phyloP scores from a whole-genome alignment of 805 yeast species.

The Schwanniomyces yamadae region DNA sequence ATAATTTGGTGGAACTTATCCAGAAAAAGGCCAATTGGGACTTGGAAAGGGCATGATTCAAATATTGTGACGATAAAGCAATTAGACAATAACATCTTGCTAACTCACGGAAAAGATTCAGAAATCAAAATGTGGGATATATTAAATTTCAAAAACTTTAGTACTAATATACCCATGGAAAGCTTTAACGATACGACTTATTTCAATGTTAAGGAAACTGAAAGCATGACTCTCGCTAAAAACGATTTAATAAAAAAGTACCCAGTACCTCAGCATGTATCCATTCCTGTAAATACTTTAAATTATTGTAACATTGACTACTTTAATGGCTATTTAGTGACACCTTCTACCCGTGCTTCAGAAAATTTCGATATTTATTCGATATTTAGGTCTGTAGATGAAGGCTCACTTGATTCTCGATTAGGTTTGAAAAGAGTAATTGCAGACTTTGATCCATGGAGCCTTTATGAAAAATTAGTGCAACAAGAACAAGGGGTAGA shows the following conservation, averaged over 20 bases:
- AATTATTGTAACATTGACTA: constrained; percentile 69
- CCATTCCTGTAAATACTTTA: constrained; percentile 69
- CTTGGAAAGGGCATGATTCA: constrained; percentile 61
- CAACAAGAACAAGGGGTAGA: constrained; percentile 10
- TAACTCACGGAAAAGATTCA: constrained; percentile 72
- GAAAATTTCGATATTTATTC: constrained; percentile 62
- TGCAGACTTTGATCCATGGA: constrained; percentile 29
- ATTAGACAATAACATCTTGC: constrained; percentile 23
- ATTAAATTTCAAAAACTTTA: background rate
- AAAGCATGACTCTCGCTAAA: constrained; percentile 21
- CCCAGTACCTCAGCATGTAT: constrained; percentile 31
- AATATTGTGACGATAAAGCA: constrained; percentile 47
- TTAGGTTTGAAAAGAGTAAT: constrained; percentile 29
- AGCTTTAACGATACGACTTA: constrained; percentile 13
- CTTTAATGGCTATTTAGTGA: constrained; percentile 33
- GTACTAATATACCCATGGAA: constrained; percentile 1
- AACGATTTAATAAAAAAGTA: constrained; percentile 8
- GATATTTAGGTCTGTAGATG: constrained; percentile 18
- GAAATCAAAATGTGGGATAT: constrained; percentile 47
- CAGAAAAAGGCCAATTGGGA: constrained; percentile 52
- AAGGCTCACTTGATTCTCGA: constrained; percentile 5
- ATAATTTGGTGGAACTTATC: constrained; percentile 63
- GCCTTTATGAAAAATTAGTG: constrained; percentile 10
- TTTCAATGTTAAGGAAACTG: constrained; percentile 4
- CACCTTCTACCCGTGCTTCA: constrained; percentile 67